A percentile compares a stretch with the other conserved stretches of the same genome.
Evolutionary conservation across 306 rosid genomes (phyloP).

Genomic region (Heteromeles arbutifolia): DNA sequence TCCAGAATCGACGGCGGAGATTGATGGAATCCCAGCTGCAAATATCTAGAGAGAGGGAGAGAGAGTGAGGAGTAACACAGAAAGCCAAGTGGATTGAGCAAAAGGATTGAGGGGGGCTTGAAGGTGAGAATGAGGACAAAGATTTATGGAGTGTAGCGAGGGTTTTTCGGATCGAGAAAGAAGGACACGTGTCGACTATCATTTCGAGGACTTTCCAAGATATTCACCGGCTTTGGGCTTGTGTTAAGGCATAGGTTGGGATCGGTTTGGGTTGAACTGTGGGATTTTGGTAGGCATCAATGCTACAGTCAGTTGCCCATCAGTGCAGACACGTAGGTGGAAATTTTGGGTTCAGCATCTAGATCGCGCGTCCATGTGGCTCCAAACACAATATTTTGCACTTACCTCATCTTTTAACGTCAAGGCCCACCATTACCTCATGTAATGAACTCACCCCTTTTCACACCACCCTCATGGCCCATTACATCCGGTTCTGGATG

Average conservation of each 20-base stretch:
- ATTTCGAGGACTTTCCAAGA: slow-evolving; percentile 23
- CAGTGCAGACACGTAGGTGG: too few relatives aligned
- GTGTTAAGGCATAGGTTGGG: neutral
- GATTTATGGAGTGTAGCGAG: slow-evolving; percentile 36
- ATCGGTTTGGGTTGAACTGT: neutral
- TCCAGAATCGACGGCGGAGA: slow-evolving; percentile 1
- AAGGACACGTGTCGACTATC: slow-evolving; percentile 53
- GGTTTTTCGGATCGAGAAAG: slow-evolving; percentile 36
- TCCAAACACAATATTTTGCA: too few relatives aligned
- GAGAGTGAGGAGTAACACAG: neutral
- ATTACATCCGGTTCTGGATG: too few relatives aligned
- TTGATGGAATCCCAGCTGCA: neutral
- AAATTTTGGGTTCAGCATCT: too few relatives aligned
- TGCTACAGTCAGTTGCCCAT: neutral
- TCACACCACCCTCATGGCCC: too few relatives aligned
- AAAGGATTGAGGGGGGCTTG: neutral
- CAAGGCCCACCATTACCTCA: too few relatives aligned
- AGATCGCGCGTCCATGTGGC: too few relatives aligned
- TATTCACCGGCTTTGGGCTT: neutral
- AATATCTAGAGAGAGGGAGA: neutral
- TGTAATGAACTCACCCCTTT: too few relatives aligned
- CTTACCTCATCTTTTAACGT: too few relatives aligned
- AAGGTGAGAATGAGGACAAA: neutral
- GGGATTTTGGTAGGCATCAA: neutral
- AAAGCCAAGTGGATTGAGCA: slow-evolving; percentile 18